Percentiles rank a stretch among this genome's conserved stretches.
Evolutionary conservation across 176 grass and related monocot species (phyloP).

Genomic region (Carex pumila): DNA sequence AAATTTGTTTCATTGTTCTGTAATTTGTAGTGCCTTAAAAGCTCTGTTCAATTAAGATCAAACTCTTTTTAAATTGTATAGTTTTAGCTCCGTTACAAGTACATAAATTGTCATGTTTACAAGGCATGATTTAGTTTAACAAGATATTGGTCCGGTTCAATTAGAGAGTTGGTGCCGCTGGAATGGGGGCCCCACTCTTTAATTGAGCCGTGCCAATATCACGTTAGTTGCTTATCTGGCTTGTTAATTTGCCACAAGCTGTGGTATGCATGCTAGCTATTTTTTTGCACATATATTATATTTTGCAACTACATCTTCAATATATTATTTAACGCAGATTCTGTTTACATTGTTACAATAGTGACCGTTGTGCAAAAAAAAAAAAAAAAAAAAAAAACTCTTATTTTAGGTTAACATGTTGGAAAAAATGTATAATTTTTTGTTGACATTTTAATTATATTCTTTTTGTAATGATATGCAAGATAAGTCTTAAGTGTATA

Average conservation of each 20-base stretch:
- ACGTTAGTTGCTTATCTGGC: slow-evolving; percentile 25
- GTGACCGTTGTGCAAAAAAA: background rate
- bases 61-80: too few relatives aligned
- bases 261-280: background rate
- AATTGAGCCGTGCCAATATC: slow-evolving; percentile 99
- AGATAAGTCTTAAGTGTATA: background rate
- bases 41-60: too few relatives aligned
- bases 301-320: background rate
- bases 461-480: background rate
- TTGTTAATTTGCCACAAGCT: background rate
- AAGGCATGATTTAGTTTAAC: slow-evolving; percentile 9
- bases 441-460: background rate
- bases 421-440: background rate
- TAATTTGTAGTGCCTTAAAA: background rate
- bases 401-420: background rate
- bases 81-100: too few relatives aligned
- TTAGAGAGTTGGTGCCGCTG: slow-evolving; percentile 49
- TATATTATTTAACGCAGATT: background rate
- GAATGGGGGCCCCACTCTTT: slow-evolving; percentile 42
- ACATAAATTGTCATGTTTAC: background rate
- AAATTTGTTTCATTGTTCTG: background rate
- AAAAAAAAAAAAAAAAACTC: background rate
- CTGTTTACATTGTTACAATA: background rate
- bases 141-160: slow-evolving; percentile 83
- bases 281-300: background rate